Evolutionary conservation across 1,139 yeast genomes (phyloP).

Genomic region (Dujonia santamariae): DNA sequence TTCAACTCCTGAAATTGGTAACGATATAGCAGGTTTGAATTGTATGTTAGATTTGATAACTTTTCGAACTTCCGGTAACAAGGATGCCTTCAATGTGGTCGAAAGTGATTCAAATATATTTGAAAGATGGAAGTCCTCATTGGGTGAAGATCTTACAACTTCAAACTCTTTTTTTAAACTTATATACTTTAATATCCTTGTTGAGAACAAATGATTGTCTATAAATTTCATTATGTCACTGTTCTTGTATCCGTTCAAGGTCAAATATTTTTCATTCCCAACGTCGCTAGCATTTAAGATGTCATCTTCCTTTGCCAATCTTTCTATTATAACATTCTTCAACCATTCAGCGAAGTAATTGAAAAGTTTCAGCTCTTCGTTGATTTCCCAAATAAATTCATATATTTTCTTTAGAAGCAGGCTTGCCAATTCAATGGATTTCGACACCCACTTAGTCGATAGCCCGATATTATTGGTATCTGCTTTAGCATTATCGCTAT

Average conservation of each 20-base stretch:
- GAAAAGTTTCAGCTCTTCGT: conserved; percentile 52
- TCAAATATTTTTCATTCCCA: conserved; percentile 9
- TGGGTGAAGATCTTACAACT: not conserved
- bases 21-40: conserved; percentile 8
- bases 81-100: not conserved
- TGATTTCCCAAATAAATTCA: conserved; percentile 43
- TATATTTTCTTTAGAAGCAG: conserved; percentile 34
- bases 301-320: conserved; percentile 35
- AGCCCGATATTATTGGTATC: conserved; percentile 24
- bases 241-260: conserved; percentile 15
- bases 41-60: conserved; percentile 14
- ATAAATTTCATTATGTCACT: conserved; percentile 30
- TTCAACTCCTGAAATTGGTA: too few species aligned
- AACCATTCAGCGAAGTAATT: conserved; percentile 52
- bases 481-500: conserved; percentile 6
- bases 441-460: conserved; percentile 19
- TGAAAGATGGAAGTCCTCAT: not conserved
- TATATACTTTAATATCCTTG: conserved; percentile 19
- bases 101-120: not conserved
- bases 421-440: conserved; percentile 27
- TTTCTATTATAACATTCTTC: conserved; percentile 33
- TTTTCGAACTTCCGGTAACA: conserved; percentile 12
- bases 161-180: conserved; percentile 13
- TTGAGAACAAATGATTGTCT: conserved; percentile 22
- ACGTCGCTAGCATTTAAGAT: conserved; percentile 19